Evolutionary conservation across 768 basidiomycete species (phyloP), one percentile per base, ranked within the genome.

Genomic region (Tylopilus balloui): DNA sequence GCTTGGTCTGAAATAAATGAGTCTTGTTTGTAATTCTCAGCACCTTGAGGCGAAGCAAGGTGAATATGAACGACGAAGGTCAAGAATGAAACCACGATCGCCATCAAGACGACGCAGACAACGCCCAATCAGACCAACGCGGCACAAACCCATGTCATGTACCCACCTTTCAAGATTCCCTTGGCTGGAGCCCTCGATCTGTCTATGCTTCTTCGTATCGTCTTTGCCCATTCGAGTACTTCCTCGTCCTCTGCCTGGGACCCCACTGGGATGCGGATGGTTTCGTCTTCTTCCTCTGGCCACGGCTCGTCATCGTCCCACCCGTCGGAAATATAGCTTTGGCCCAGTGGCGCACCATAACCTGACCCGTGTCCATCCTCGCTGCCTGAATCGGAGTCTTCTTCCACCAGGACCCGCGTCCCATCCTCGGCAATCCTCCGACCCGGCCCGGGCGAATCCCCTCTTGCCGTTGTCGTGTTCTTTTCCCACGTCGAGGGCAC

Each of bases 301-400:
- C 84, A 87, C 32, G 86, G 84, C 40, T 91, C 89, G 54, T 87
- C 84, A 42, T 87, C 86, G 41, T 88, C 86, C 77, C 85, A 87
- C 17, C 83, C 83, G 36, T 85, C 85, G 3, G 74, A 73, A 37
- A 79, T 76, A 57, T 71, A 75, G 50, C 59, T 68, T 32, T 72
- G 71, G 21, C 67, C 68, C 38, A 56, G 57, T 6, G 53, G 40
- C 47, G 61, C 64, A 23, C 75, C 71, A 38, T 70, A 60, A 6
- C 64, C 71, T 17, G 63, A 53, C 14, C 53, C 67, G 50, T 74
- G 75, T 6, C 73, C 78, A 19, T 80, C 77, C 54, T 78, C 78
- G 52, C 77, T 78, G 42, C 73, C 76, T 23, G 83, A 78, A 34
- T 74, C 71, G 60, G 76, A 84, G n/a, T 88, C 86, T 31, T 87